Conservation (phyloP, 352 stramenopile species). For the Phytophthora hibernalis region DNA sequence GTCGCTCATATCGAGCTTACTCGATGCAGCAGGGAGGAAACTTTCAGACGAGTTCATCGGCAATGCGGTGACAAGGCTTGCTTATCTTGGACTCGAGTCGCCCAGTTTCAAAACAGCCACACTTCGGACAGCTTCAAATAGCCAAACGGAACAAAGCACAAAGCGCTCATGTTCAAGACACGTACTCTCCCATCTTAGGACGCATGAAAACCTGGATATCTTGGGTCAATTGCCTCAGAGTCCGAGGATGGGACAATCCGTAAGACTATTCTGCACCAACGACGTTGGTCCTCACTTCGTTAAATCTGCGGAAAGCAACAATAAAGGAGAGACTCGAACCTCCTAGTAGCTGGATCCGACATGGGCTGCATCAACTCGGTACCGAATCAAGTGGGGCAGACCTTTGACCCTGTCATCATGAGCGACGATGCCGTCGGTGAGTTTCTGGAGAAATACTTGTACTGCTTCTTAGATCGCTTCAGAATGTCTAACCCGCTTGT, state of each 20-base stretch:
- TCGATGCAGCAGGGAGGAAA: conserved; percentile 6
- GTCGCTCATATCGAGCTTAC: conserved; percentile 25
- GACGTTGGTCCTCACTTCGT: conserved; percentile 13
- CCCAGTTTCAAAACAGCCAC: conserved; percentile 24
- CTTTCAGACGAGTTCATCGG: conserved; percentile 29
- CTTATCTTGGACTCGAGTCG: conserved; percentile 1
- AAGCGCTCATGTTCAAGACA: conserved; percentile 6
- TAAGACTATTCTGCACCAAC: conserved; percentile 15
- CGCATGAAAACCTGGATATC: conserved; percentile 13
- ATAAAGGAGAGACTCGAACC: conserved; percentile 1
- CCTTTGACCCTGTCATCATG: conserved; percentile 53
- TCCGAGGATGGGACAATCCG: conserved; percentile 22
- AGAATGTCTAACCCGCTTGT: not conserved
- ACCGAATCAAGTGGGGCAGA: conserved; percentile 47
- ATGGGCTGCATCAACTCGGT: conserved; percentile 79
- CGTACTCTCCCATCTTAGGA: conserved; percentile 22
- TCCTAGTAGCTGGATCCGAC: conserved; percentile 4
- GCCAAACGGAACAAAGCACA: not conserved
- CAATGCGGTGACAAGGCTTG: conserved; percentile 4
- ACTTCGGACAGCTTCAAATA: conserved; percentile 27
- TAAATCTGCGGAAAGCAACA: conserved; percentile 23
- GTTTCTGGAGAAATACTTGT: conserved; percentile 8
- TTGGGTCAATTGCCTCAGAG: conserved; percentile 21
- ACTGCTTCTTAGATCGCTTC: not conserved
- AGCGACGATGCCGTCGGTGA: conserved; percentile 41